These are phyloP conservation scores for Puccinia novopanici DNA, from an alignment of 1,284 basidiomycete species.

Conservation along the genomic window DNA sequence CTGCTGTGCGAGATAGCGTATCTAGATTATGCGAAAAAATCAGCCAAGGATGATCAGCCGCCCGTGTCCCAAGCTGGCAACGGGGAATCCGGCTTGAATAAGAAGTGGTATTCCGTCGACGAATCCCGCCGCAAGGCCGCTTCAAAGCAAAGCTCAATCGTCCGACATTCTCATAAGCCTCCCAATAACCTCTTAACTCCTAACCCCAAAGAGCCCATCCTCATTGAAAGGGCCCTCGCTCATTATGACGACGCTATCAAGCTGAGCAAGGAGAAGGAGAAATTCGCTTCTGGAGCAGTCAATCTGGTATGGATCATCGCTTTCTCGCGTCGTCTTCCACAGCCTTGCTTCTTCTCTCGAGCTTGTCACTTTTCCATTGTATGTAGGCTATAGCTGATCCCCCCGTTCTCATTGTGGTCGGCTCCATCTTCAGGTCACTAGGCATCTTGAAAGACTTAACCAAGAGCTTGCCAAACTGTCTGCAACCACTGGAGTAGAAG, in stretches of 20 bases:
- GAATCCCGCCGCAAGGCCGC: conserved; percentile 46
- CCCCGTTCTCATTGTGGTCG: background rate
- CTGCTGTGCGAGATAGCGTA: conserved; percentile 48
- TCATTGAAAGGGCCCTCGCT: conserved; percentile 40
- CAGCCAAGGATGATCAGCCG: conserved; percentile 42
- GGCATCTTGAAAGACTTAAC: conserved; percentile 46
- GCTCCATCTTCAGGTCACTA: conserved; percentile 22
- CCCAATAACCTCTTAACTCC: conserved; percentile 50
- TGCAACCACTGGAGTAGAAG: conserved; percentile 33
- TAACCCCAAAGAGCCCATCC: conserved; percentile 38
- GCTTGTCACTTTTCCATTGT: background rate
- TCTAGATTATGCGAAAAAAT: conserved; percentile 50
- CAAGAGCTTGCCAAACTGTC: conserved; percentile 45
- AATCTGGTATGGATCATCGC: conserved; percentile 21
- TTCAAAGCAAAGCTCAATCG: conserved; percentile 47
- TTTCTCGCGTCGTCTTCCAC: background rate
- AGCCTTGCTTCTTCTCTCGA: background rate
- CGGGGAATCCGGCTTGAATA: conserved; percentile 40
- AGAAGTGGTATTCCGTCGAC: conserved; percentile 50
- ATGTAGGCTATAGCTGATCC: background rate
- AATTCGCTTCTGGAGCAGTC: conserved; percentile 47
- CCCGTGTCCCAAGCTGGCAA: conserved; percentile 47
- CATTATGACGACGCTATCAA: conserved; percentile 51
- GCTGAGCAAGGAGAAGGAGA: conserved; percentile 48
- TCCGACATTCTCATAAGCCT: conserved; percentile 48